A percentile compares a stretch with the other conserved stretches of the same genome.
Evolutionary conservation across 2,329 filamentous ascomycete species (phyloP).

Genomic region (Onygenales sp.): DNA sequence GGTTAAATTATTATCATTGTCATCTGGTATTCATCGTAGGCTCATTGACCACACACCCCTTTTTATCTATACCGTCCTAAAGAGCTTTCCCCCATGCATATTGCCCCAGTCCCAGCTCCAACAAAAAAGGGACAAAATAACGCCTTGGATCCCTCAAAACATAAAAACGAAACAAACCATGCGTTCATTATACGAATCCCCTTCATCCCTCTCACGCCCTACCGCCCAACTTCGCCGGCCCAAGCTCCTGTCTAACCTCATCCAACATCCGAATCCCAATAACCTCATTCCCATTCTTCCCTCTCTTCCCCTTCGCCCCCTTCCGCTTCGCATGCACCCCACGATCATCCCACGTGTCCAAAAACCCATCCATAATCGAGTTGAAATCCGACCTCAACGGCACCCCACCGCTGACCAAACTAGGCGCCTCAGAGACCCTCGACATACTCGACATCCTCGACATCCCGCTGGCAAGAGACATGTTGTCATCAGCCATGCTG

Average conservation of each 20-base stretch:
- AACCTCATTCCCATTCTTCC: constrained; percentile 72
- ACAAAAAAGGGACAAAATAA: neutral
- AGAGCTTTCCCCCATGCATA: neutral
- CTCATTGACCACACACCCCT: neutral
- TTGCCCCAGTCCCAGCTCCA: neutral
- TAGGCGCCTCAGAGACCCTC: constrained; percentile 51
- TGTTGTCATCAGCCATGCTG: constrained; percentile 7
- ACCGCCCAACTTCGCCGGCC: constrained; percentile 57
- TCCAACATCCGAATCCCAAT: constrained; percentile 83
- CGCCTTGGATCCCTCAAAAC: neutral
- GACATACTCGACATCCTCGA: constrained; percentile 37
- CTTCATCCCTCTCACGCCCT: constrained; percentile 11
- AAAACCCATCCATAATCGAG: constrained; percentile 84
- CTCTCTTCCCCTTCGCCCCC: constrained; percentile 44
- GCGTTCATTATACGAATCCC: neutral
- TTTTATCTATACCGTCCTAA: neutral
- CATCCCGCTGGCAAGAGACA: constrained; percentile 28
- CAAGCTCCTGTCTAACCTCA: constrained; percentile 72
- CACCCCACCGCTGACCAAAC: constrained; percentile 38
- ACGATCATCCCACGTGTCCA: constrained; percentile 51
- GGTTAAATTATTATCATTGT: neutral
- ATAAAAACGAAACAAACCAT: neutral
- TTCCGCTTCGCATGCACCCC: constrained; percentile 33
- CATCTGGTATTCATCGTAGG: neutral
- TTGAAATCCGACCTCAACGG: constrained; percentile 72